Conservation (phyloP, 257 asterid species). For the Rubia yunnanensis region DNA sequence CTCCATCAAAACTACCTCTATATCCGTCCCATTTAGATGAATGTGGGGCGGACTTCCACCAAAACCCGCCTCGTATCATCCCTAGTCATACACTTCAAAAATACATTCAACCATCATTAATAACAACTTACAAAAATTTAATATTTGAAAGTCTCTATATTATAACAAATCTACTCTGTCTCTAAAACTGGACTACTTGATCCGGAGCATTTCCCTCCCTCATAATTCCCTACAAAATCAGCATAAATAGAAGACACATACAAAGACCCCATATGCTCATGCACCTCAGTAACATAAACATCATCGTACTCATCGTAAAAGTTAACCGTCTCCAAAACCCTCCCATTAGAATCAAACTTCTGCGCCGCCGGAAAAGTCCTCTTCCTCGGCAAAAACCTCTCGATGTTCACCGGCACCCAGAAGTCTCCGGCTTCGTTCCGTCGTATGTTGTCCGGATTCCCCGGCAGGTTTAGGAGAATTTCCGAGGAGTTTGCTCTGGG, state of each 20-base stretch:
- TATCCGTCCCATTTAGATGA: no score
- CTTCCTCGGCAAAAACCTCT: constrained; percentile 9
- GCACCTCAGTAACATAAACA: constrained; percentile 14
- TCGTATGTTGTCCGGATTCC: constrained; percentile 40
- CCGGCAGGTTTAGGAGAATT: constrained; percentile 23
- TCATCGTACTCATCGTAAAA: constrained; percentile 17
- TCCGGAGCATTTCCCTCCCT: neutral
- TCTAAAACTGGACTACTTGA: neutral
- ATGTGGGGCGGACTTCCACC: no score
- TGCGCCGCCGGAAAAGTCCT: constrained; percentile 15
- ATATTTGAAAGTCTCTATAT: no score
- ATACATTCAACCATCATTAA: no score
- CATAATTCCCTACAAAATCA: constrained; percentile 16
- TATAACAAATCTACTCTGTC: no score
- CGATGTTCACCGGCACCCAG: constrained; percentile 38
- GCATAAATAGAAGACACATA: constrained; percentile 12
- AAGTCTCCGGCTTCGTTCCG: constrained; percentile 38
- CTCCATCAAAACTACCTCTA: no score
- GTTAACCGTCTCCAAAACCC: constrained; percentile 14
- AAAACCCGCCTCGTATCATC: no score
- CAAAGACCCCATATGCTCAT: constrained; percentile 11
- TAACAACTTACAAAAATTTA: no score
- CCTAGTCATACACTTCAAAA: no score
- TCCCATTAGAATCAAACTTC: constrained; percentile 9
- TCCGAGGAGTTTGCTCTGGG: constrained; percentile 34